Evolutionary conservation across 768 basidiomycete genomes (phyloP).

Genomic region (Lyophyllum decastes): DNA sequence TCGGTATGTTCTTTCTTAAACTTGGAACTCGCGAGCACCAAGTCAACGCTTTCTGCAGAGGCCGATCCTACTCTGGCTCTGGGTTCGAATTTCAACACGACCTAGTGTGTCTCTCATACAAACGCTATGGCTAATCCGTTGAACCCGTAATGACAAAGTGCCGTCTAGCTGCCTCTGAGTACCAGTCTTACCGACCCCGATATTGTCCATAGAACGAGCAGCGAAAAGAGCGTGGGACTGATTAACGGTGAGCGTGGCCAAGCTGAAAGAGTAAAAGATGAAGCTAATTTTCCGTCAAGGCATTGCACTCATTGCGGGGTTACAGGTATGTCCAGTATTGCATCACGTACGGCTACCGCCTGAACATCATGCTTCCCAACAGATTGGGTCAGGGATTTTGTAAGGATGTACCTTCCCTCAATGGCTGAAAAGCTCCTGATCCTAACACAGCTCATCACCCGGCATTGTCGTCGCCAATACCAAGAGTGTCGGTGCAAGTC

Average conservation of each 20-base stretch:
- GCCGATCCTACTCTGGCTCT: conserved; percentile 67
- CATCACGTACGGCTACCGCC: neutral
- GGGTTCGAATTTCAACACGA: conserved; percentile 82
- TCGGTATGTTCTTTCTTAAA: conserved; percentile 28
- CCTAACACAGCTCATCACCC: conserved; percentile 73
- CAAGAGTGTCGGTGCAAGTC: conserved; percentile 86
- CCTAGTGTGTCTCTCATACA: conserved; percentile 36
- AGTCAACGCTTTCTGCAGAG: conserved; percentile 26
- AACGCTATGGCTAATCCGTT: neutral
- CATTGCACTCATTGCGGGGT: conserved; percentile 82
- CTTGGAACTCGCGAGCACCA: neutral
- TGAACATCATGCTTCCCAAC: conserved; percentile 1
- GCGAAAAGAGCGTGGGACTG: conserved; percentile 76
- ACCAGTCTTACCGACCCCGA: conserved; percentile 76
- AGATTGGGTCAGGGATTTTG: conserved; percentile 96
- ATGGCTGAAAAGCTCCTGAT: conserved; percentile 1
- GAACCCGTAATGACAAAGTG: neutral
- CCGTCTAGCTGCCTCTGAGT: conserved; percentile 61
- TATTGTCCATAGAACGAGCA: conserved; percentile 40
- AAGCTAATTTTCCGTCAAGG: conserved; percentile 41
- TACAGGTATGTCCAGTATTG: conserved; percentile 55
- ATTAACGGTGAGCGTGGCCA: conserved; percentile 62
- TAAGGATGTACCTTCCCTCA: conserved; percentile 32
- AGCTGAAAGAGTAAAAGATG: neutral
- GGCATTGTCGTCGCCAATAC: conserved; percentile 90